These are phyloP conservation scores for Grifola frondosa DNA, from an alignment of 1,284 basidiomycete species.

Conservation along the genomic window DNA sequence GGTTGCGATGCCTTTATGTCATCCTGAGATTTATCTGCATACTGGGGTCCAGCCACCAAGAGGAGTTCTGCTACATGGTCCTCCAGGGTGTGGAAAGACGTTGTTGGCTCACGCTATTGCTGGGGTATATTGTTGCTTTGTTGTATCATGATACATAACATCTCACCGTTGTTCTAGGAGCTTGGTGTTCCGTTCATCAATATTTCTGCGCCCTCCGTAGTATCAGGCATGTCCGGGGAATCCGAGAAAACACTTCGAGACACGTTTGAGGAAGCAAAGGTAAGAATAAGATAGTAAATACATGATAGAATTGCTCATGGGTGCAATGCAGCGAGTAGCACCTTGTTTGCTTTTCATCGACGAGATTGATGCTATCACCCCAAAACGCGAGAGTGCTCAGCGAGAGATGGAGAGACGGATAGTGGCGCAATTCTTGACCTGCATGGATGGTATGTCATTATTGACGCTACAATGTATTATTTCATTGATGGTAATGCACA, in stretches of 20 bases:
- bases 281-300: slow-evolving; percentile 31
- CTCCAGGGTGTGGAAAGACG: slow-evolving; percentile 97
- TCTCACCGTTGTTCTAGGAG: slow-evolving; percentile 52
- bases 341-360: slow-evolving; percentile 94
- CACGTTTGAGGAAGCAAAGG: slow-evolving; percentile 95
- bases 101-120: slow-evolving; percentile 90
- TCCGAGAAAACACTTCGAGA: slow-evolving; percentile 95
- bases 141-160: neutral
- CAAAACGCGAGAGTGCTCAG: slow-evolving; percentile 95
- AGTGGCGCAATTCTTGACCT: slow-evolving; percentile 95
- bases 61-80: slow-evolving; percentile 94
- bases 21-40: slow-evolving; percentile 93
- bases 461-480: slow-evolving; percentile 1
- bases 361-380: slow-evolving; percentile 97
- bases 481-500: neutral
- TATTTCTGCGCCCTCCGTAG: slow-evolving; percentile 92
- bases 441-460: slow-evolving; percentile 83
- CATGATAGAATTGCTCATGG: neutral
- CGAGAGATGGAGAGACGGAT: slow-evolving; percentile 98
- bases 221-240: slow-evolving; percentile 97
- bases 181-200: slow-evolving; percentile 90
- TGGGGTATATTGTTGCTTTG: slow-evolving; percentile 63
- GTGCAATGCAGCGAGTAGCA: slow-evolving; percentile 66
- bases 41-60: slow-evolving; percentile 92
- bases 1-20: slow-evolving; percentile 91